Conservation (phyloP, 2,329 filamentous ascomycete species). For the Leptographium wingfieldii region DNA sequence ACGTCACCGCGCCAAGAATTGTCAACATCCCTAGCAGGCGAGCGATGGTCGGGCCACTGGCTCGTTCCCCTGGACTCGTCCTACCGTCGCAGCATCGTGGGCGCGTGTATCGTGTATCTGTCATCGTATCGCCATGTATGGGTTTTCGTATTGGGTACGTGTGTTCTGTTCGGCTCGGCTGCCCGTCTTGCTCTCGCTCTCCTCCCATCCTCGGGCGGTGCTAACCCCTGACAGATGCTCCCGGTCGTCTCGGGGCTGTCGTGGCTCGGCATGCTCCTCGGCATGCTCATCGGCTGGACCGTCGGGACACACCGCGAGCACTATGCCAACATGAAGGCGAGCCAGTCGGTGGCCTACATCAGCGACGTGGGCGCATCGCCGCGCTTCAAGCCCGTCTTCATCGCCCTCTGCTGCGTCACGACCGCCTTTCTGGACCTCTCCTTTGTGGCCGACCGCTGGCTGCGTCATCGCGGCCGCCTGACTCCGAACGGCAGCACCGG, state of each 20-base stretch:
- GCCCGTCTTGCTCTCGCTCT: not conserved
- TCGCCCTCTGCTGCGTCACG: slow-evolving; percentile 56
- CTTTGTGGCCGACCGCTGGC: slow-evolving; percentile 71
- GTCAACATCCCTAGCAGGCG: too few species aligned
- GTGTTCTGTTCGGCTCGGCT: not conserved
- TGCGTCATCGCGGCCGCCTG: slow-evolving; percentile 70
- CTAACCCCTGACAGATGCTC: slow-evolving; percentile 34
- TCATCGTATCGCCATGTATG: not conserved
- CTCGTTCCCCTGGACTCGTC: too few species aligned
- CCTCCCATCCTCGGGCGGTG: not conserved
- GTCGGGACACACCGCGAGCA: slow-evolving; percentile 37
- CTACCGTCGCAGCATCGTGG: too few species aligned
- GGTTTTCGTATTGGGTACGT: slow-evolving; percentile 8
- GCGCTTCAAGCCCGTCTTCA: slow-evolving; percentile 64
- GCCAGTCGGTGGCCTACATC: slow-evolving; percentile 58
- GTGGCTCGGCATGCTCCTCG: slow-evolving; percentile 57
- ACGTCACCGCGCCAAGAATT: too few species aligned
- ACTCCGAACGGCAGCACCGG: slow-evolving; percentile 52
- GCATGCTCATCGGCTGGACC: slow-evolving; percentile 59
- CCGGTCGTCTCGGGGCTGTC: slow-evolving; percentile 54
- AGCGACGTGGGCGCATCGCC: slow-evolving; percentile 47
- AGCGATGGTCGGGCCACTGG: too few species aligned
- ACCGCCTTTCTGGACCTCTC: slow-evolving; percentile 70
- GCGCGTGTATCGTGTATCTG: too few species aligned
- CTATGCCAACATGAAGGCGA: slow-evolving; percentile 46